A percentile compares a stretch with the other conserved stretches of the same genome.
Evolutionary conservation across 768 basidiomycete genomes (phyloP).

Genomic region (Serendipita indica): DNA sequence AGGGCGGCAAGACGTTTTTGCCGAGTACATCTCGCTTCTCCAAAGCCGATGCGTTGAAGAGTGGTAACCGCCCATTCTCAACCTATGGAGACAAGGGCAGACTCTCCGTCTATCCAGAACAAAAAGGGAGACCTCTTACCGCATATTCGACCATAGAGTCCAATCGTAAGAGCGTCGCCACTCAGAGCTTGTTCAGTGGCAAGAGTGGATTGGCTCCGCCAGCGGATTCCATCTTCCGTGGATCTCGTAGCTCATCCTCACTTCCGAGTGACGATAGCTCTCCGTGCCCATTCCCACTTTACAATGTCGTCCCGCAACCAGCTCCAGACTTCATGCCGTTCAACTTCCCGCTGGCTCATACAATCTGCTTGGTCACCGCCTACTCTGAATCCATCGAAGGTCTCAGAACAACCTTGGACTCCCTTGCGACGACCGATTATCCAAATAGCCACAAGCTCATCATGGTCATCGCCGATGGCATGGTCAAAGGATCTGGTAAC

Average conservation of each 20-base stretch:
- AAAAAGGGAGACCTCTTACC: slow-evolving; percentile 15
- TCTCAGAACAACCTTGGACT: slow-evolving; percentile 93
- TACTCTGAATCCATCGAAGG: slow-evolving; percentile 97
- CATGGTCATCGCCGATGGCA: slow-evolving; percentile 91
- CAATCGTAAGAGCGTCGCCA: slow-evolving; percentile 5
- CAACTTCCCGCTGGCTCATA: slow-evolving; percentile 86
- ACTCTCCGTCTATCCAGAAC: slow-evolving; percentile 12
- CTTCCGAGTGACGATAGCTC: neutral
- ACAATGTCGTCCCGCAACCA: slow-evolving; percentile 85
- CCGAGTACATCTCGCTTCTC: slow-evolving; percentile 37
- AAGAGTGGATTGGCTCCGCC: slow-evolving; percentile 9
- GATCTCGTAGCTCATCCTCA: slow-evolving; percentile 12
- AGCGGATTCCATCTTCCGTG: neutral
- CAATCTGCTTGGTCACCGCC: slow-evolving; percentile 92
- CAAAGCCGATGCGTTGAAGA: slow-evolving; percentile 53
- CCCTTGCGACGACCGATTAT: slow-evolving; percentile 94
- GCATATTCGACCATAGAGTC: slow-evolving; percentile 13
- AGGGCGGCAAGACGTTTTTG: slow-evolving; percentile 33
- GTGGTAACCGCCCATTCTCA: slow-evolving; percentile 11
- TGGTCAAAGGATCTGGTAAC: slow-evolving; percentile 95
- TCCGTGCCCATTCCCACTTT: slow-evolving; percentile 85
- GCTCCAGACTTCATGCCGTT: slow-evolving; percentile 85
- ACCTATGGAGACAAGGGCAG: slow-evolving; percentile 13
- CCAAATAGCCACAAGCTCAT: slow-evolving; percentile 96
- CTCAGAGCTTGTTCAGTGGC: slow-evolving; percentile 3